Base-by-base conservation (phyloP, 805 yeast genomes). In the Wickerhamomyces queroliae region DNA sequence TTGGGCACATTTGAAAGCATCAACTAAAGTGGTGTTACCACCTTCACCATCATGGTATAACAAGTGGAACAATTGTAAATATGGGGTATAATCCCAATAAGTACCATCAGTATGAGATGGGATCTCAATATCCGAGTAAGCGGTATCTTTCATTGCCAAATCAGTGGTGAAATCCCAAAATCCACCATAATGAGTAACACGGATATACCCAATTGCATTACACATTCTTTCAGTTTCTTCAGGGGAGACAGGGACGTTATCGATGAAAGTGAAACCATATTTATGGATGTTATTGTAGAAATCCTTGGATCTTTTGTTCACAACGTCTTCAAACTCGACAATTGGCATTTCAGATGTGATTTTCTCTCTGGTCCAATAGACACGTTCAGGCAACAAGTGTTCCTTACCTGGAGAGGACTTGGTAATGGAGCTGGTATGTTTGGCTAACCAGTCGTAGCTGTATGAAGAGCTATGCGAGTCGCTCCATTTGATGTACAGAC, bases 131-230 rank as follows among this genome's bases (percentile, higher is more conserved):
- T 79, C 78, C 13, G 87, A 80, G 55, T 81, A 81, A 3, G 89
- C 89, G 4, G 85, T 79, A 52, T 81, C 89, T 42, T 76, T 74
- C 61, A 74, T 78, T 34, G 79, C 69, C 50, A 81, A 62, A 50
- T 81, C 84, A 5, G 84, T 70, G 10, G 88, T 81, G 58, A 82
- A 81, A 53, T 80, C 86, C 87, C 88, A 82, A 60, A 82, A 80
- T 1, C 84, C 87, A n/a, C 87, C 88, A 48, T 82, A 81, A 53
- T 81, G 89, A 2, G 89, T 81, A 20, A 79, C 79, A 31, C 83
- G 64, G 36, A 80, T 72, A 53, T 75, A 78, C 40, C 78, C 69
- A 45, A 81, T 70, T 47, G 74, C 61, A 46, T 78, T 76, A 40
- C 78, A 71, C 43, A 81, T 64, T 44, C 61, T 59, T 49, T 80